Percentiles rank a stretch among this genome's conserved stretches.
phyloP scores from a whole-genome alignment of 2,329 filamentous ascomycete species.

The Trichoderma koningiopsis region DNA sequence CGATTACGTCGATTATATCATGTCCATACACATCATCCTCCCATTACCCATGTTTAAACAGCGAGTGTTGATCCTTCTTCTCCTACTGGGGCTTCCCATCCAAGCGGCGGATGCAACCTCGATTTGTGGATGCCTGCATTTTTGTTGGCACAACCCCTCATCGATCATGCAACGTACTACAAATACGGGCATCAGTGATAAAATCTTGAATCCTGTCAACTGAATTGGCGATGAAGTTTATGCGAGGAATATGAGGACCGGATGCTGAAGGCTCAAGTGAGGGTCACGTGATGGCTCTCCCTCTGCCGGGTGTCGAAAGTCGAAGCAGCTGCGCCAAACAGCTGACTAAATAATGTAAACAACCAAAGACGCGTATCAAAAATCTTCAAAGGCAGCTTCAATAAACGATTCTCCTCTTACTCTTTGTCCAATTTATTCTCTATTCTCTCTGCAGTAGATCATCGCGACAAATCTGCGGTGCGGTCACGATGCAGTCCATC shows the following conservation, averaged over 20 bases:
- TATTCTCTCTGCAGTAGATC: neutral
- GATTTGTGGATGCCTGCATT: neutral
- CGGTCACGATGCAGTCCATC: conserved; percentile 16
- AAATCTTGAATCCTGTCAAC: neutral
- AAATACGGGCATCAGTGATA: neutral
- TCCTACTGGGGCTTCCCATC: neutral
- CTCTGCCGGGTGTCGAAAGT: neutral
- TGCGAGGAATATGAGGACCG: neutral
- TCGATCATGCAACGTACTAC: neutral
- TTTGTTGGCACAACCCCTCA: neutral
- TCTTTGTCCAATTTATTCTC: neutral
- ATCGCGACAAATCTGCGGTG: neutral
- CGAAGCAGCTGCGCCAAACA: neutral
- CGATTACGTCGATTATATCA: neutral
- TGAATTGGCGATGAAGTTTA: neutral
- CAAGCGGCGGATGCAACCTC: conserved; percentile 18
- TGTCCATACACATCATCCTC: neutral
- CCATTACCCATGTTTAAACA: neutral
- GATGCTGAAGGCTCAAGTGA: no score
- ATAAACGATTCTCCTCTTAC: neutral
- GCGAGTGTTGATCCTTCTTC: neutral
- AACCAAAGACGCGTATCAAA: neutral
- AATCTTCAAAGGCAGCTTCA: neutral
- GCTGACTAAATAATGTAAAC: conserved; percentile 3
- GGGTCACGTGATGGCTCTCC: neutral